phyloP scores from a whole-genome alignment of 768 basidiomycete species.

The Suillus paluster region DNA sequence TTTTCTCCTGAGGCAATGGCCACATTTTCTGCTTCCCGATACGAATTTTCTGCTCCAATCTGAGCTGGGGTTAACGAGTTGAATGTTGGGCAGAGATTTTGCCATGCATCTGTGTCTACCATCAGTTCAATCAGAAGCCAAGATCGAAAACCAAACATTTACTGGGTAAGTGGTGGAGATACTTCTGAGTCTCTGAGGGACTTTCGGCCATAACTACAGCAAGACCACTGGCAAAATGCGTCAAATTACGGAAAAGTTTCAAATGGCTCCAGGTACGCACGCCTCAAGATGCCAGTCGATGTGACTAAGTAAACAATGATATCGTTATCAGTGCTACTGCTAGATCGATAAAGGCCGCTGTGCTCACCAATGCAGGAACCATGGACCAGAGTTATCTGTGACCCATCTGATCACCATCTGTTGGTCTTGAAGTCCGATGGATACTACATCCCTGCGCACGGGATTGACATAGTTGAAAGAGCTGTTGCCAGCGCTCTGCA shows the following conservation, averaged over 20 bases:
- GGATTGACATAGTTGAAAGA: slow-evolving; percentile 15
- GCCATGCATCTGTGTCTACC: background rate
- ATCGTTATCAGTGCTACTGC: background rate
- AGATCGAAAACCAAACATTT: background rate
- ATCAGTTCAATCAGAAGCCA: background rate
- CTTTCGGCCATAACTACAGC: slow-evolving; percentile 11
- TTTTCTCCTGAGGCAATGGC: background rate
- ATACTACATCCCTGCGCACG: slow-evolving; percentile 43
- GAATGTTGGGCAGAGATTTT: background rate
- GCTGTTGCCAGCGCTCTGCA: slow-evolving; percentile 16
- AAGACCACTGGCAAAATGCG: background rate
- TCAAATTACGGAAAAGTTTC: slow-evolving; percentile 13
- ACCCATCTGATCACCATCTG: slow-evolving; percentile 58
- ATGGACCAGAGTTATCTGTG: slow-evolving; percentile 68
- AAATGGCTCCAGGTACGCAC: slow-evolving; percentile 18
- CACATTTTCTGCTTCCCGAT: background rate
- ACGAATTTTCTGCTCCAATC: background rate
- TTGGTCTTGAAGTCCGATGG: slow-evolving; percentile 33
- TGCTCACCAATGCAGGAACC: slow-evolving; percentile 38
- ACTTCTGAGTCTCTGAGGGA: background rate
- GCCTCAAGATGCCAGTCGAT: slow-evolving; percentile 30
- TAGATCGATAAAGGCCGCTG: background rate
- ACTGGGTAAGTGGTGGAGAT: background rate
- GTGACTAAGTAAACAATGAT: slow-evolving; percentile 17
- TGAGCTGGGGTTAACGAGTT: background rate